Conservation (phyloP, 139 green algal species). For the Zygnema circumcarinatum region DNA sequence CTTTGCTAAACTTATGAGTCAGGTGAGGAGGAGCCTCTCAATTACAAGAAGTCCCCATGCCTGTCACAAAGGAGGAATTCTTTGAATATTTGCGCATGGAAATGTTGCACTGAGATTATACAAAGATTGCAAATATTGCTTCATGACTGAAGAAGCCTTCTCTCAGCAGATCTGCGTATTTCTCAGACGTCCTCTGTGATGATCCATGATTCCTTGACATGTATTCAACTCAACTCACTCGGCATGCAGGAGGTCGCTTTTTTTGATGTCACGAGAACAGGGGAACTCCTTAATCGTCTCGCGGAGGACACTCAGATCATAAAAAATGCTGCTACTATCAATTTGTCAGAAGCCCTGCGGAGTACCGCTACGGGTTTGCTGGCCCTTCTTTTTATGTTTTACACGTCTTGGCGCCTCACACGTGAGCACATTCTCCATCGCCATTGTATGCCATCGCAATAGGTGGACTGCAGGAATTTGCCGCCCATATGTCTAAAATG, state of each 20-base stretch:
- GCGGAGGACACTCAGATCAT: slow-evolving; percentile 57
- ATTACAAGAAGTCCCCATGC: neutral
- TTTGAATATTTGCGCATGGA: slow-evolving; percentile 4
- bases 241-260: slow-evolving; percentile 57
- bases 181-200: no score
- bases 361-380: slow-evolving; percentile 29
- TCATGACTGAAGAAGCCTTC: no score
- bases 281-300: slow-evolving; percentile 53
- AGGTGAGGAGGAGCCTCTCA: slow-evolving; percentile 22
- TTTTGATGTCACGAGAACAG: slow-evolving; percentile 48
- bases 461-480: no score
- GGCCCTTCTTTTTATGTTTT: slow-evolving; percentile 49
- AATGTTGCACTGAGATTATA: neutral
- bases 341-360: slow-evolving; percentile 44
- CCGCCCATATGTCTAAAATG: neutral
- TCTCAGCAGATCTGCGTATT: no score
- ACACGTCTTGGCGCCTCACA: slow-evolving; percentile 55
- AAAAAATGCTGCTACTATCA: slow-evolving; percentile 35
- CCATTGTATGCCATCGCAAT: no score
- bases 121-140: no score
- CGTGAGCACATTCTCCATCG: slow-evolving; percentile 26
- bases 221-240: no score
- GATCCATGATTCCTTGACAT: no score
- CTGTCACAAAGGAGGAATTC: neutral
- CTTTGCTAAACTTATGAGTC: slow-evolving; percentile 37